Conservation (phyloP, 371 early-diverging fungal genomes). For the Rhizopus microsporus region DNA sequence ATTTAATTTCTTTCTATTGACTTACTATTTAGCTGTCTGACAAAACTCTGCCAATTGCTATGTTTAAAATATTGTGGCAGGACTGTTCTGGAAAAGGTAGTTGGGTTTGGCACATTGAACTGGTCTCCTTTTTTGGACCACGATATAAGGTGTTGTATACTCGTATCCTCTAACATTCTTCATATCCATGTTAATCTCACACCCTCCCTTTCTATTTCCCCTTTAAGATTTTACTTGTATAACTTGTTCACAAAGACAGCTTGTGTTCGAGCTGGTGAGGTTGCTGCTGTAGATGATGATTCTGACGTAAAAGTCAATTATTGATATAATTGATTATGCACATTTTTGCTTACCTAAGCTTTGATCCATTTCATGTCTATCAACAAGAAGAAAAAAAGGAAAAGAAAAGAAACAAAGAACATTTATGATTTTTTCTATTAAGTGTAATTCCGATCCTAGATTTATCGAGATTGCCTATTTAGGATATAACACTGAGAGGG, state of each 20-base stretch:
- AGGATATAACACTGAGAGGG: no score
- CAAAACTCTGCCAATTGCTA: constrained; percentile 85
- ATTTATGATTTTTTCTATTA: not conserved
- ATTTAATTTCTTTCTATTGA: not conserved
- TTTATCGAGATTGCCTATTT: not conserved
- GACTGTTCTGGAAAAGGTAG: constrained; percentile 50
- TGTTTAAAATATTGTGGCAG: constrained; percentile 86
- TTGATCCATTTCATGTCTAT: no score
- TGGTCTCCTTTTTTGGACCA: constrained; percentile 67
- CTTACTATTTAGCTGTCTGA: constrained; percentile 81
- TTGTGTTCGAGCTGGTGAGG: constrained; percentile 36
- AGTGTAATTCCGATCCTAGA: not conserved
- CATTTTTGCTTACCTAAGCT: no score
- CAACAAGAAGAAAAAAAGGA: not conserved
- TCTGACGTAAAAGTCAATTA: no score
- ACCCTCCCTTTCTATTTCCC: not conserved
- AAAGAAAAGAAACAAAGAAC: not conserved
- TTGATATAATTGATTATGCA: no score
- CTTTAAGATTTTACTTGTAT: constrained; percentile 45
- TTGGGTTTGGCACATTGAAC: constrained; percentile 67
- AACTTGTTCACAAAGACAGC: constrained; percentile 72
- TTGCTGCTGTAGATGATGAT: no score
- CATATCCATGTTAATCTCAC: not conserved
- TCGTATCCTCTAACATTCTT: constrained; percentile 62
- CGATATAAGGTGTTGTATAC: constrained; percentile 57